phyloP scores from a whole-genome alignment of 345 rosid genomes.

The Pugionium dolabratum region DNA sequence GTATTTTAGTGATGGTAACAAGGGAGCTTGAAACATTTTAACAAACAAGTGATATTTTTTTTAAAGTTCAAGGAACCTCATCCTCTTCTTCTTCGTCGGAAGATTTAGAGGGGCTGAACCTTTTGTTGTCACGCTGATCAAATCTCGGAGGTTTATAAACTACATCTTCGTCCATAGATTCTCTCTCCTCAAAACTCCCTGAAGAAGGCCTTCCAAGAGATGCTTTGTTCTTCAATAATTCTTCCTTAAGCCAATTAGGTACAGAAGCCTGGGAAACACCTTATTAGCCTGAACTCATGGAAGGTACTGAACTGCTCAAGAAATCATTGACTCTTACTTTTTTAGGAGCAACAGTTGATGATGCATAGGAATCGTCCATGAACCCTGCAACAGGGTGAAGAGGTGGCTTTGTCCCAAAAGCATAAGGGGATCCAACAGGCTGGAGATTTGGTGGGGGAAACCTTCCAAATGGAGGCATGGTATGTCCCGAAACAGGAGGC shows the following conservation, averaged over 20 bases:
- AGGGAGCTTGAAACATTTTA: slow-evolving; percentile 6
- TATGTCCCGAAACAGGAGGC: slow-evolving; percentile 63
- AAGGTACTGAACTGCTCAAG: slow-evolving; percentile 7
- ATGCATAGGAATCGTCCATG: slow-evolving; percentile 72
- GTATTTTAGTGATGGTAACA: slow-evolving; percentile 18
- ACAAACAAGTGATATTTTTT: slow-evolving; percentile 9
- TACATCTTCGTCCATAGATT: slow-evolving; percentile 60
- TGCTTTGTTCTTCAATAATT: slow-evolving; percentile 81
- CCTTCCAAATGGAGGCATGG: slow-evolving; percentile 67
- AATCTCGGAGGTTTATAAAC: slow-evolving; percentile 54
- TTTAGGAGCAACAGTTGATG: slow-evolving; percentile 64
- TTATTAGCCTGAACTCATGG: slow-evolving; percentile 32
- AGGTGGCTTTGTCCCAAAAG: slow-evolving; percentile 55
- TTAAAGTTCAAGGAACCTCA: slow-evolving; percentile 42
- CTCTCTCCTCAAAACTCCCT: slow-evolving; percentile 60
- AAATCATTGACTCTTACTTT: slow-evolving; percentile 51
- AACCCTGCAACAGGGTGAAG: slow-evolving; percentile 65
- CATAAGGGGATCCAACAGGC: slow-evolving; percentile 58
- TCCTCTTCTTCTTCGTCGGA: slow-evolving; percentile 90
- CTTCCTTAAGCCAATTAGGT: slow-evolving; percentile 98
- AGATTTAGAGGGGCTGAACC: slow-evolving; percentile 69
- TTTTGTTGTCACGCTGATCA: slow-evolving; percentile 65
- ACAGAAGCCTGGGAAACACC: slow-evolving; percentile 67
- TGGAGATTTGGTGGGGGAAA: slow-evolving; percentile 64
- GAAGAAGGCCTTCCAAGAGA: slow-evolving; percentile 61